A percentile compares a stretch with the other conserved stretches of the same genome.
Evolutionary conservation across 176 grass and related monocot species (phyloP).

Genomic region (Ananas comosus): DNA sequence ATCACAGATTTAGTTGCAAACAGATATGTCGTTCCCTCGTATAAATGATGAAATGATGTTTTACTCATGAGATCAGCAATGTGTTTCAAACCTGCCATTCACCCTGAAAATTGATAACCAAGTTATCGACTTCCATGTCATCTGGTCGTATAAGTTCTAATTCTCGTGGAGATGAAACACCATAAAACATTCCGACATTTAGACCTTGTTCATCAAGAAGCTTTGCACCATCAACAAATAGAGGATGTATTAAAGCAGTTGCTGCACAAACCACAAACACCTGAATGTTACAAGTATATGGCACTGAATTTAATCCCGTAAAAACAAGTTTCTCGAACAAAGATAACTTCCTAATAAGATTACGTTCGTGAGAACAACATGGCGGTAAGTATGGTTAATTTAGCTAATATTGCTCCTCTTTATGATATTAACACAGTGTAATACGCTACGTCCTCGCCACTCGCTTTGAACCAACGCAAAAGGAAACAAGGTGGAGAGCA

Average conservation of each 20-base stretch:
- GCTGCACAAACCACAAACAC: constrained; percentile 36
- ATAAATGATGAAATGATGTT: not conserved
- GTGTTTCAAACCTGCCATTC: constrained; percentile 67
- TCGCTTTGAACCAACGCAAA: not conserved
- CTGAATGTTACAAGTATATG: not conserved
- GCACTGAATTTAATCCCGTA: too few species aligned
- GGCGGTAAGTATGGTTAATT: too few species aligned
- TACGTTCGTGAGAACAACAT: too few species aligned
- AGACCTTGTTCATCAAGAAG: constrained; percentile 39
- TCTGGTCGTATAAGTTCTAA: constrained; percentile 49
- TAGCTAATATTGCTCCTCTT: too few species aligned
- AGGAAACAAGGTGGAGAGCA: not conserved
- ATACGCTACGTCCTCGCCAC: too few species aligned
- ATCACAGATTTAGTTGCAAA: too few species aligned
- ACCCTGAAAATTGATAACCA: constrained; percentile 57
- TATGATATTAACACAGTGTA: too few species aligned
- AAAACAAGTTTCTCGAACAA: not conserved
- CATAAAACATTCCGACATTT: constrained; percentile 48
- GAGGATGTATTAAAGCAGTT: constrained; percentile 61
- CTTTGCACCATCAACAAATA: constrained; percentile 51
- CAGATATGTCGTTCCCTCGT: not conserved
- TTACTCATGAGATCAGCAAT: not conserved
- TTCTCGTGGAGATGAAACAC: constrained; percentile 62
- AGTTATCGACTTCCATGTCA: constrained; percentile 36
- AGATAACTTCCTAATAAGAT: not conserved